Conservation (phyloP, 2,329 filamentous ascomycete genomes). For the Cladophialophora yegresii region DNA sequence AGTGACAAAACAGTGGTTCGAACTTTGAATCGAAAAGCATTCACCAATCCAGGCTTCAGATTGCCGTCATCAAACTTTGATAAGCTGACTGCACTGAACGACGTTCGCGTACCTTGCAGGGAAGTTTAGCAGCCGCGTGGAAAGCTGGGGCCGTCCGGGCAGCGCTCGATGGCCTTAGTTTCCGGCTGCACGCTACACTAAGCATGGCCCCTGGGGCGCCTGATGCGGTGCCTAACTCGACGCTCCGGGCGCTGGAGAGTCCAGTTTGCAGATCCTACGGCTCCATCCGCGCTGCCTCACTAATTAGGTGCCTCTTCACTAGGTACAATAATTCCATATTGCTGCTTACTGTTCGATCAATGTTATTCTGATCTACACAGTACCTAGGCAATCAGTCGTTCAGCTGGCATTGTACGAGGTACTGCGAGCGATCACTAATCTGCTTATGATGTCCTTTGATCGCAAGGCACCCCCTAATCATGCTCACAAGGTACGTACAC, state of each 20-base stretch:
- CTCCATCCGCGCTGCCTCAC: background rate
- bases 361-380: background rate
- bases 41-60: background rate
- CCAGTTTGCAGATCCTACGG: background rate
- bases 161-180: background rate
- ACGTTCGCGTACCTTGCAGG: slow-evolving; percentile 7
- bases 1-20: background rate
- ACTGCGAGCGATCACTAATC: background rate
- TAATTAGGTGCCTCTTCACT: too few species aligned
- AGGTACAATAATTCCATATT: background rate
- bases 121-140: background rate
- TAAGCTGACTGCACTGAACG: slow-evolving; percentile 1
- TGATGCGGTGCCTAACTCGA: background rate
- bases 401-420: background rate
- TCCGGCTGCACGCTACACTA: background rate
- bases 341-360: background rate
- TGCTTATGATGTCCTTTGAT: background rate
- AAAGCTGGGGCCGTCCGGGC: background rate
- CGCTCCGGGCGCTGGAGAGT: background rate
- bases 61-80: slow-evolving; percentile 3
- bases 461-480: background rate
- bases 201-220: background rate
- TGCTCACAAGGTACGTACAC: background rate
- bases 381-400: background rate
- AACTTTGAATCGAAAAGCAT: background rate